Conservation (phyloP, 768 basidiomycete species). For the Tylopilus sp. region DNA sequence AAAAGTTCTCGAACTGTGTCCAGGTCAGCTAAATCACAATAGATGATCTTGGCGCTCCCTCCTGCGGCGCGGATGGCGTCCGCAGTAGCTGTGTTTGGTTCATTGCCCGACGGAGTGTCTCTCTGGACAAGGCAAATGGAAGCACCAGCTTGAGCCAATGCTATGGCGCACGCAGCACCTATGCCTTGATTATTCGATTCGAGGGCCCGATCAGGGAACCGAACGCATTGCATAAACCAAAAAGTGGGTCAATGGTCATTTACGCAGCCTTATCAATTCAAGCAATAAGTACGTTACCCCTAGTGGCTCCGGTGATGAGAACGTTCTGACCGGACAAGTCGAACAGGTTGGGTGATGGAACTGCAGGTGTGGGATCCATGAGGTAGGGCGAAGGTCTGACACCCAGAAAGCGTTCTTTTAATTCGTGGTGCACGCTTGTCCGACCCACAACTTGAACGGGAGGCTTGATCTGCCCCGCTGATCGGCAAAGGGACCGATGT, state of each 20-base stretch:
- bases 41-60: slow-evolving; percentile 39
- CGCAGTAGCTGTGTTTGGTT: slow-evolving; percentile 35
- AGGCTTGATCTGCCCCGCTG: slow-evolving; percentile 26
- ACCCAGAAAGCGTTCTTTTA: slow-evolving; percentile 17
- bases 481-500: slow-evolving; percentile 32
- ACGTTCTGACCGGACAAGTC: slow-evolving; percentile 62
- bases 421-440: slow-evolving; percentile 11
- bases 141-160: slow-evolving; percentile 54
- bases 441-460: neutral
- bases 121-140: slow-evolving; percentile 47
- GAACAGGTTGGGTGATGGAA: slow-evolving; percentile 58
- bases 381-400: slow-evolving; percentile 3
- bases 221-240: slow-evolving; percentile 12
- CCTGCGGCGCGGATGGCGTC: slow-evolving; percentile 37
- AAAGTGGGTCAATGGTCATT: slow-evolving; percentile 13
- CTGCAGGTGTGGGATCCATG: slow-evolving; percentile 54
- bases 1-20: slow-evolving; percentile 48
- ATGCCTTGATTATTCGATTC: slow-evolving; percentile 39
- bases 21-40: slow-evolving; percentile 56
- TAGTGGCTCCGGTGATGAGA: slow-evolving; percentile 77
- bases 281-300: slow-evolving; percentile 49
- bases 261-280: neutral
- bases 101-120: slow-evolving; percentile 34
- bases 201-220: slow-evolving; percentile 8
- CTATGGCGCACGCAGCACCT: slow-evolving; percentile 52